These are phyloP conservation scores for Lasiodiplodia sp. DNA, from an alignment of 2,329 filamentous ascomycete species.

Conservation along the genomic window DNA sequence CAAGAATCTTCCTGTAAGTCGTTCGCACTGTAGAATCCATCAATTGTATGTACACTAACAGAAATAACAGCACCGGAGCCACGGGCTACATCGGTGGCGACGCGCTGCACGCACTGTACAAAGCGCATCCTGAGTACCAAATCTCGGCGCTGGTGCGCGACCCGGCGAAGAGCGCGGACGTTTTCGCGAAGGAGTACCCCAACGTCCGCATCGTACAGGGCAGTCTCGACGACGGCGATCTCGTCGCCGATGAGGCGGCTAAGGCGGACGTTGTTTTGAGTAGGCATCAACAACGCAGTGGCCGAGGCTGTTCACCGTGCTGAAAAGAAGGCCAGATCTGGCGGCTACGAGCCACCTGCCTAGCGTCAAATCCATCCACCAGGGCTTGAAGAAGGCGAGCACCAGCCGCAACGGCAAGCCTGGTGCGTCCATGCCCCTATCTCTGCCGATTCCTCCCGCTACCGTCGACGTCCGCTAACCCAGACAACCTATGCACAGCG, in stretches of 20 bases:
- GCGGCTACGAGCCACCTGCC: neutral
- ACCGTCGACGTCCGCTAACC: too few species aligned
- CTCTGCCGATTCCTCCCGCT: neutral
- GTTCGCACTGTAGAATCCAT: neutral
- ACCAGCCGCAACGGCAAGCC: neutral
- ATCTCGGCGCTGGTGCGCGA: constrained; percentile 14
- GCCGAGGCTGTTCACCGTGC: too few species aligned
- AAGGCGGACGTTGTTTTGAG: neutral
- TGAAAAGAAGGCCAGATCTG: neutral
- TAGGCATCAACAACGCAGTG: neutral
- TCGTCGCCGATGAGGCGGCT: neutral
- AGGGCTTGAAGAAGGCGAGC: neutral
- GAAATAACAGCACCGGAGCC: neutral
- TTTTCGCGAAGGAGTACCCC: constrained; percentile 1
- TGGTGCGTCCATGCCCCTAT: neutral
- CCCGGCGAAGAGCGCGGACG: neutral
- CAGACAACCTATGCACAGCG: neutral
- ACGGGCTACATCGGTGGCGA: constrained; percentile 16
- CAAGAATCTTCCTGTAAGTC: neutral
- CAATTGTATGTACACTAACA: neutral
- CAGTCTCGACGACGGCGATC: neutral
- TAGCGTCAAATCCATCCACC: neutral
- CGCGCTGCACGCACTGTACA: constrained; percentile 1
- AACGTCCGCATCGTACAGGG: constrained; percentile 5
- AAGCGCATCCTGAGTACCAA: neutral